Evolutionary conservation across 2,329 filamentous ascomycete species (phyloP).

Genomic region (Penicillium carneum): DNA sequence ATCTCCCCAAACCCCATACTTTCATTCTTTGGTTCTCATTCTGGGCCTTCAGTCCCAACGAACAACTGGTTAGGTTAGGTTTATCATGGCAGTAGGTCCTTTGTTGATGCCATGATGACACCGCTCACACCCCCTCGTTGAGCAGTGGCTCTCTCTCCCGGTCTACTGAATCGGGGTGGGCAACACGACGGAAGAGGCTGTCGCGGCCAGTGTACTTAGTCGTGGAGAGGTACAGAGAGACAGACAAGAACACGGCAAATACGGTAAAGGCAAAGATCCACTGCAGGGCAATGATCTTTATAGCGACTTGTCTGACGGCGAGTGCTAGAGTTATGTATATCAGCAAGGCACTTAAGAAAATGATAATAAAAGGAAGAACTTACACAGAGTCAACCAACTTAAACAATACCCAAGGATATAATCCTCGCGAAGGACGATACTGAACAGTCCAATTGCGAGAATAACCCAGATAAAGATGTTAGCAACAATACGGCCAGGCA

Average conservation of each 20-base stretch:
- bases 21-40: not conserved
- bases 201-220: constrained; percentile 48
- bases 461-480: constrained; percentile 90
- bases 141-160: constrained; percentile 63
- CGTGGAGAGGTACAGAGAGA: constrained; percentile 61
- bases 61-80: not conserved
- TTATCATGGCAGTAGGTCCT: constrained; percentile 3
- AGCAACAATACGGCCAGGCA: constrained; percentile 78
- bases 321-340: constrained; percentile 57
- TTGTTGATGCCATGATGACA: not conserved
- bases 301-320: constrained; percentile 77
- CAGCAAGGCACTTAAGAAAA: not conserved
- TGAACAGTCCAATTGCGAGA: constrained; percentile 76
- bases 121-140: constrained; percentile 43
- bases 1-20: not conserved
- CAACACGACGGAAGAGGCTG: constrained; percentile 45
- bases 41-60: too few species aligned
- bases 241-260: constrained; percentile 75
- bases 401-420: constrained; percentile 80
- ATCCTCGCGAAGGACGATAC: constrained; percentile 76
- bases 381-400: constrained; percentile 74
- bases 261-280: constrained; percentile 93
- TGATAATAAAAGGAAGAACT: constrained; percentile 35
- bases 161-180: constrained; percentile 53
- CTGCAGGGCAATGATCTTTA: constrained; percentile 78